A percentile compares a stretch with the other conserved stretches of the same genome.
phyloP scores from a whole-genome alignment of 768 basidiomycete species.

The Tricholoma bakamatsutake region DNA sequence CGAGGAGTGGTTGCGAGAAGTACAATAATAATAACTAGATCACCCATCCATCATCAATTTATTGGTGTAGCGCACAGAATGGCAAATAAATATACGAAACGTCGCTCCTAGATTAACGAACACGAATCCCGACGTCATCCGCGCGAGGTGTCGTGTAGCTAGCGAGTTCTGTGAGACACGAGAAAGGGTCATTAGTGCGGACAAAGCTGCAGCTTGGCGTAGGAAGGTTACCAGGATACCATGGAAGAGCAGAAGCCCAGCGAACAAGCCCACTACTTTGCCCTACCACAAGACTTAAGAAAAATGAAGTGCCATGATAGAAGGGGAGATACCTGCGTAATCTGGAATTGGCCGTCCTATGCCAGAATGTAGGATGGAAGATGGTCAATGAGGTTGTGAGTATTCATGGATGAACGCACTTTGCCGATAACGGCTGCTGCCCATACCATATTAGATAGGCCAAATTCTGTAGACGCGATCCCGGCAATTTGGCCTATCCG shows the following conservation, averaged over 20 bases:
- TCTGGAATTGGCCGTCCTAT: conserved; percentile 50
- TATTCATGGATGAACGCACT: conserved; percentile 21
- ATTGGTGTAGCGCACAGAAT: background rate
- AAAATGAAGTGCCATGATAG: background rate
- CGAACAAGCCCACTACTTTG: conserved; percentile 75
- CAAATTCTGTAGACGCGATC: conserved; percentile 82
- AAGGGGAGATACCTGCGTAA: conserved; percentile 39
- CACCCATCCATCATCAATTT: conserved; percentile 1
- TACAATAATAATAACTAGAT: conserved; percentile 74
- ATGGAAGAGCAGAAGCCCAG: conserved; percentile 70
- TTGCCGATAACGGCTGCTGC: conserved; percentile 64
- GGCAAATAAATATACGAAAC: conserved; percentile 36
- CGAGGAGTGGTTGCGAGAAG: conserved; percentile 70
- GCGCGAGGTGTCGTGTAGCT: conserved; percentile 69
- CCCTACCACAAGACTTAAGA: conserved; percentile 28
- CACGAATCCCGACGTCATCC: conserved; percentile 70
- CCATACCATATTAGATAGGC: conserved; percentile 73
- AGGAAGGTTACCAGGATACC: conserved; percentile 48
- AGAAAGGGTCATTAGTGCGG: background rate
- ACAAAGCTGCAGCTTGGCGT: conserved; percentile 11
- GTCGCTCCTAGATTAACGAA: conserved; percentile 86
- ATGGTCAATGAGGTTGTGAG: conserved; percentile 1
- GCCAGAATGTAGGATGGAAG: conserved; percentile 1
- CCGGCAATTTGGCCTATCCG: conserved; percentile 71
- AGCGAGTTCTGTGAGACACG: conserved; percentile 50